Evolutionary conservation across 768 basidiomycete species (phyloP), one percentile per base, ranked within the genome.

Genomic region (Leccinum fibrillosum): DNA sequence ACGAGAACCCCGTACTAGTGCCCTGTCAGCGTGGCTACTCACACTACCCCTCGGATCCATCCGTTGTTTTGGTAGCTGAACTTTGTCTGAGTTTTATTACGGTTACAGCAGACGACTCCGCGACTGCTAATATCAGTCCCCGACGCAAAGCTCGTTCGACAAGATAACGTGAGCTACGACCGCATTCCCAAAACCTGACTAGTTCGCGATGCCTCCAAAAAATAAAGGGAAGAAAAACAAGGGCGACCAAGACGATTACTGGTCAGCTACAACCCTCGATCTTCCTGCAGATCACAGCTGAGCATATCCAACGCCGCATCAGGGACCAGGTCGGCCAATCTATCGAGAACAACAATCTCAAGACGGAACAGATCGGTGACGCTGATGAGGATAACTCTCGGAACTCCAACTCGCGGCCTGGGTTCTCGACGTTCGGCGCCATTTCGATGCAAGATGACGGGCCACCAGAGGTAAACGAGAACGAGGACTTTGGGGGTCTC

Each of bases 161-260:
- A 66, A 68, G 59, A 67, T 62, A 47, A 54, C 35, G 49, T 15
- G 23, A 44, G 28, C 49, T 47, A 45, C 37, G 17, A 39, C 53
- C 23, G 30, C 19, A 34, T 44, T 44, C 34, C 11, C 26, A 52
- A 49, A 42, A 25, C 19, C n/a, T 42, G 39, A 42, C 39, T 19
- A n/a, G n/a, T 39, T 51, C 60, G 9, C 52, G 37, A 72, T 72
- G 73, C 56, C 86, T 32, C 85, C 86, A 28, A 87, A 88, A 71
- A 82, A 79, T 70, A 92, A 92, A 70, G 93, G 88, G 62, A 96
- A 95, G 79, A 95, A 94, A 68, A 85, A 81, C 30, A 94, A 94
- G 77, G 88, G 85, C 66, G 78, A 78, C 47, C 86, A 88, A 64
- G 92, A 95, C 62, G 86, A 62, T 49, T 90, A 82, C 76, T 96